Evolutionary conservation across 2,329 filamentous ascomycete species (phyloP), one percentile per base, ranked within the genome.

Genomic region (Leptographium wingfieldii): DNA sequence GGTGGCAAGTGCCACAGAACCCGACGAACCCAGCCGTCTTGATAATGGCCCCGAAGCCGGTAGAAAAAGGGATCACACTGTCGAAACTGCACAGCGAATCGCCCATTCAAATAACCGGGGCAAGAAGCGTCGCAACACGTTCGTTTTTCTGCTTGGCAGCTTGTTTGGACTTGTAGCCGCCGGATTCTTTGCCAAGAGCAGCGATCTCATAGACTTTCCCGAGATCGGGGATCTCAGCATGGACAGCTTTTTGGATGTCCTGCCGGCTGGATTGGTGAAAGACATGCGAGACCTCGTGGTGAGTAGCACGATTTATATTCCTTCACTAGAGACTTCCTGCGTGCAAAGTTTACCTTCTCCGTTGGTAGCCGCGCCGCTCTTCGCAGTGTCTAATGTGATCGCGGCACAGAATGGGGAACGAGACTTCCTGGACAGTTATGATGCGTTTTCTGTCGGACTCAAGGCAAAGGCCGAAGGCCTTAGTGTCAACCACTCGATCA

Each of bases 111-210:
- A 54, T 29, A 35, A 4, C 19, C 38, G 49, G 12, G 61, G 63
- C 4, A 81, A 82, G 64, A 95, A 92, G 74, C 83, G 89, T 66
- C 84, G 86, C 63, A 88, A 84, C 72, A 85, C 86, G 2, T 83
- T 95, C 68, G 88, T 96, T 33, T 97, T 99, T 72, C 76, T 86
- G 11, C 78, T 99, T 25, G 94, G 94, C 38, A 90, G 91, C 49
- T 68, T 99, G n/a, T 92, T 94, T 67, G 94, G 94, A 14, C 81
- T 99, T 60, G 75, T 95, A n/a, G 80, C 86, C 2, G 94, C 94
- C 1, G 86, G 91, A 35, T 91, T 96, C 72, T 94, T 99, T 67
- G 92, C 92, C 35, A 87, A 87, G 65, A 88, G 81, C 71, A 94
- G 92, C 73, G 91, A 96, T 69, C 80, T 97, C 63, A 92, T 96